phyloP scores from a whole-genome alignment of 805 yeast species.

The Brettanomyces nanus region DNA sequence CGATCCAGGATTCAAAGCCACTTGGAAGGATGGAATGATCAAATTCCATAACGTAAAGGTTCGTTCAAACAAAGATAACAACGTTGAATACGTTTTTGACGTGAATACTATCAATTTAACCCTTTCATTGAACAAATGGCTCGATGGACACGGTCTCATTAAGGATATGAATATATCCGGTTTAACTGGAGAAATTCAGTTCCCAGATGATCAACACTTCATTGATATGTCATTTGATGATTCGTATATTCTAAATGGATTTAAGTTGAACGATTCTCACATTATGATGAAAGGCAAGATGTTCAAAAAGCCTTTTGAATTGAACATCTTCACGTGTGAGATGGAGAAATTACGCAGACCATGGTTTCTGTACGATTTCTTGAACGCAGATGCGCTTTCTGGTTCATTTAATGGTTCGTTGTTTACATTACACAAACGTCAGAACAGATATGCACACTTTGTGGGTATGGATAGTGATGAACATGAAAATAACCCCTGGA shows the following conservation, averaged over 20 bases:
- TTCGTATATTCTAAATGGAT: constrained; percentile 30
- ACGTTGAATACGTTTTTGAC: constrained; percentile 25
- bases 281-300: constrained; percentile 24
- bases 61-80: constrained; percentile 9
- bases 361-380: constrained; percentile 54
- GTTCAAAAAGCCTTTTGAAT: constrained; percentile 30
- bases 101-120: constrained; percentile 37
- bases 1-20: constrained; percentile 31
- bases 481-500: constrained; percentile 31
- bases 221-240: constrained; percentile 18
- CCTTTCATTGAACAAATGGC: constrained; percentile 46
- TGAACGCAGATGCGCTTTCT: constrained; percentile 61
- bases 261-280: constrained; percentile 46
- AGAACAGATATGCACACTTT: constrained; percentile 43
- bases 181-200: constrained; percentile 29
- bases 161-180: constrained; percentile 42
- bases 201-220: constrained; percentile 9
- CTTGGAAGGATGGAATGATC: constrained; percentile 42
- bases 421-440: constrained; percentile 71
- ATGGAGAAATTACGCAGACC: constrained; percentile 51
- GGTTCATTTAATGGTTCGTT: constrained; percentile 71
- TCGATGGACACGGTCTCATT: constrained; percentile 45
- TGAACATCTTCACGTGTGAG: constrained; percentile 59
- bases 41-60: constrained; percentile 34
- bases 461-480: constrained; percentile 22